Evolutionary conservation across 139 green algal species (phyloP).

Genomic region (Chlamydomonas sp.): DNA sequence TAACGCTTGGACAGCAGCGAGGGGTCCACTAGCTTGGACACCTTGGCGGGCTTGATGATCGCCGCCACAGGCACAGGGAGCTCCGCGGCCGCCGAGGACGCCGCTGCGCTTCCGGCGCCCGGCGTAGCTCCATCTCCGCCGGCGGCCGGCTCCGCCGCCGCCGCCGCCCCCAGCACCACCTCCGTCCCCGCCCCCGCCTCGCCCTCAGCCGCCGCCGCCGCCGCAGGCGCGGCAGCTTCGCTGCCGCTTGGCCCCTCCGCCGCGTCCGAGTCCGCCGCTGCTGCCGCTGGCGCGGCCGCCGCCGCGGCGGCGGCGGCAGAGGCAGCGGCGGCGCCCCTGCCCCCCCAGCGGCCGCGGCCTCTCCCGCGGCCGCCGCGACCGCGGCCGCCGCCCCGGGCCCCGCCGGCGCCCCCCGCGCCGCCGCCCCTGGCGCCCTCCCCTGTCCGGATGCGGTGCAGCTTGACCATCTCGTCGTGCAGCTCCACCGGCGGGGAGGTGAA

Average conservation of each 20-base stretch:
- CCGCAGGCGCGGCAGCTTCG: no score
- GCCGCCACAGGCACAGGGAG: not conserved
- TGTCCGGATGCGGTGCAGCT: slow-evolving; percentile 35
- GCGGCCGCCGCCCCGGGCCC: not conserved
- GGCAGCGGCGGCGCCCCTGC: not conserved
- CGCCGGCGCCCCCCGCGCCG: not conserved
- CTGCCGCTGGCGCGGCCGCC: not conserved
- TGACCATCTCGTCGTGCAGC: slow-evolving; percentile 60
- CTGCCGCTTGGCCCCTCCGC: not conserved
- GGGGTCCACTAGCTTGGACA: slow-evolving; percentile 3
- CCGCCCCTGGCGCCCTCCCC: not conserved
- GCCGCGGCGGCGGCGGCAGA: not conserved
- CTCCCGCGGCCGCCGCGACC: not conserved
- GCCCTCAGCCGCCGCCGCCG: not conserved
- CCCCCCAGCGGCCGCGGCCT: not conserved
- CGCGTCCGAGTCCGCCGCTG: not conserved
- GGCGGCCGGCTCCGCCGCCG: not conserved
- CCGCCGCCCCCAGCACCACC: not conserved
- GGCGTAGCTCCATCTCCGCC: not conserved
- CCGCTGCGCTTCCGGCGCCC: not conserved
- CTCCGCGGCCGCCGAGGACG: not conserved
- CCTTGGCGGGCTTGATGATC: not conserved
- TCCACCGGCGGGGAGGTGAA: slow-evolving; percentile 69
- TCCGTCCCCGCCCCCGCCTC: not conserved
- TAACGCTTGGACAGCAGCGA: slow-evolving; percentile 80